Base-by-base conservation (phyloP, 805 yeast species). In the Kazachstania kunashirensis region DNA sequence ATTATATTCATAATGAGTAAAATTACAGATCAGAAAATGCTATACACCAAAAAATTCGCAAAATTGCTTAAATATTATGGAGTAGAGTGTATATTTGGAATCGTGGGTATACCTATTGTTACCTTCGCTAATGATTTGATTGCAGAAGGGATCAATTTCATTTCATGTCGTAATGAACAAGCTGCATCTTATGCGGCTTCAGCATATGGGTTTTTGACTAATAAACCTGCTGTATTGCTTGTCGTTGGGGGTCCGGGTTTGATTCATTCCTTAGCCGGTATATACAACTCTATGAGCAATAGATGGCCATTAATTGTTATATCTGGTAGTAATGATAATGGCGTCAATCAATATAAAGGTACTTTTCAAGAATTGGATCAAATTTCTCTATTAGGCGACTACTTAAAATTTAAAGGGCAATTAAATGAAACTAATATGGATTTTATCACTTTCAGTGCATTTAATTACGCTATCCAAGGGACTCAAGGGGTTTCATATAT, bases 191-290 rank as follows among this genome's bases (percentile, higher is more conserved):
- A 79, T 47, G 88, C 88, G 2, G 86, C 88, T 2, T 73, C 83
- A 1, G 69, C 72, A 0, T 77, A 79, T 51, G 85, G 85, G 0
- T 79, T 73, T 44, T 50, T 79, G 29, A 77, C 81, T 4, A 73
- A 74, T 1, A 59, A 54, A 40, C 86, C 86, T 0, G 85, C 82
- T 14, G 81, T 79, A 0, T 53, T 77, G 13, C 61, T 79, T 3
- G 81, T 77, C 0, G 86, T 80, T 4, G 86, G 88, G 23, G 86
- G 86, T 0, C 85, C 86, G 0, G 86, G 86, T 4, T 61, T 79
- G 3, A 65, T 79, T 7, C 84, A 79, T 43, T 78, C 83, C 0
- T 47, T 75, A 30, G 73, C 85, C 0, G 88, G 86, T 41, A 59
- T 76, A 2, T 76, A 73, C 48, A 79, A 79, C 47, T 70, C 85